A percentile compares a stretch with the other conserved stretches of the same genome.
Conservation (phyloP, 495 filamentous ascomycete species). For the Parathielavia hyrcaniae region DNA sequence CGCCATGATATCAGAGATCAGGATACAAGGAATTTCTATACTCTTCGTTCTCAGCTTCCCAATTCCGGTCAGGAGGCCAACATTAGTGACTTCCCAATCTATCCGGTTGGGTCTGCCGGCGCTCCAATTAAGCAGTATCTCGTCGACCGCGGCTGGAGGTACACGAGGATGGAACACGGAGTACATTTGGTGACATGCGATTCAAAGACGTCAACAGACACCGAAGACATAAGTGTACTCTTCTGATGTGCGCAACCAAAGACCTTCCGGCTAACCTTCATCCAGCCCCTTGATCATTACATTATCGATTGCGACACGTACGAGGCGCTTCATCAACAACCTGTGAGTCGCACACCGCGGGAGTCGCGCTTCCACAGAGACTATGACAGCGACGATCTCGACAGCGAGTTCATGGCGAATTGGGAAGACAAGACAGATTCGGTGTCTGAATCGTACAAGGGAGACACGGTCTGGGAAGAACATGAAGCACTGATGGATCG, state of each 20-base stretch:
- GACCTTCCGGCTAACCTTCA: background rate
- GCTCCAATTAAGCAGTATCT: background rate
- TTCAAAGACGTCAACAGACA: background rate
- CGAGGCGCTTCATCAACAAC: background rate
- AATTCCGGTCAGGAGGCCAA: background rate
- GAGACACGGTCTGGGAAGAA: background rate
- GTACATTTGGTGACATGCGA: background rate
- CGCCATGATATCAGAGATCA: background rate
- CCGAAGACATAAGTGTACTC: background rate
- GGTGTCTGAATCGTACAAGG: background rate
- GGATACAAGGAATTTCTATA: background rate
- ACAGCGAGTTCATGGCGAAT: no score
- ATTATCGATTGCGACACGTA: background rate
- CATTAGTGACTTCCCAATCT: background rate
- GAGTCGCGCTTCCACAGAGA: no score
- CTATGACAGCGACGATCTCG: no score
- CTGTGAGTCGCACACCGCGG: no score
- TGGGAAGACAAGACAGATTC: no score
- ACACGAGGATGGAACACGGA: background rate
- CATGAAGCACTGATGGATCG: background rate
- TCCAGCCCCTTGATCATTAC: background rate
- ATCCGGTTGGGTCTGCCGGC: background rate
- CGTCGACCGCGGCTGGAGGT: background rate
- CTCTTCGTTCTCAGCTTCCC: background rate
- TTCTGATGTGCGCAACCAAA: background rate